Base-by-base conservation (phyloP, 805 yeast genomes). In the Suhomyces vadensis region DNA sequence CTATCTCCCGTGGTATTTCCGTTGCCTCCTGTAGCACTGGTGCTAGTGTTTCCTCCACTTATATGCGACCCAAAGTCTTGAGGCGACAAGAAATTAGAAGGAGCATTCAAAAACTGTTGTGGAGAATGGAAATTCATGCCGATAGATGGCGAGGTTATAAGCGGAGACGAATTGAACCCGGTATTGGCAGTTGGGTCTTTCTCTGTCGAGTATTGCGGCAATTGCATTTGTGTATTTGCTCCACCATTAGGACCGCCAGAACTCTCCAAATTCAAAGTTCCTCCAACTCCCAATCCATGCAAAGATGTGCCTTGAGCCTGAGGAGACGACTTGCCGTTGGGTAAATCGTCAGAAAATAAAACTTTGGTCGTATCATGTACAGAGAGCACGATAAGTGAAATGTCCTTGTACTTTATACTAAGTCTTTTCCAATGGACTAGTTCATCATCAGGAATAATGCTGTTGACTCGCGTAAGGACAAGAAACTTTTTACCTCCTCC, bases 401-500 rank as follows among this genome's bases (percentile, higher is more conserved):
- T 63, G 19, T 72, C 76, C 46, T 71, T 70, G 36, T 77, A 77
- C 44, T 77, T 78, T 36, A 82, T 73, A 9, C 90, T 82, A 21
- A 86, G 64, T 45, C 89, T 65, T 60, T 87, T 83, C 91, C 94
- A 84, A 56, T 85, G 87, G 41, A 85, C 74, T 39, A 87, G 65
- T 57, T 87, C 95, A 60, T 87, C 94, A 61, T 87, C 95, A 0
- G 91, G 89, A 31, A 87, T 78, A 43, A 85, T 78, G 48, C 87
- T 85, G 54, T 82, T 83, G 41, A 85, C 61, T 51, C 95, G 72
- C 0, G 94, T 83, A 38, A 87, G 64, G 1, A 86, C 82, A 51
- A 86, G 68, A 52, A 80, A 84, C 27, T 77, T 75, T 60, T 80
- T 81, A 1, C 83, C 83, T 10, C 72, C 76, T 13, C 65, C 52